Conservation (phyloP, 108 stramenopile genomes). For the Tribonema minus region DNA sequence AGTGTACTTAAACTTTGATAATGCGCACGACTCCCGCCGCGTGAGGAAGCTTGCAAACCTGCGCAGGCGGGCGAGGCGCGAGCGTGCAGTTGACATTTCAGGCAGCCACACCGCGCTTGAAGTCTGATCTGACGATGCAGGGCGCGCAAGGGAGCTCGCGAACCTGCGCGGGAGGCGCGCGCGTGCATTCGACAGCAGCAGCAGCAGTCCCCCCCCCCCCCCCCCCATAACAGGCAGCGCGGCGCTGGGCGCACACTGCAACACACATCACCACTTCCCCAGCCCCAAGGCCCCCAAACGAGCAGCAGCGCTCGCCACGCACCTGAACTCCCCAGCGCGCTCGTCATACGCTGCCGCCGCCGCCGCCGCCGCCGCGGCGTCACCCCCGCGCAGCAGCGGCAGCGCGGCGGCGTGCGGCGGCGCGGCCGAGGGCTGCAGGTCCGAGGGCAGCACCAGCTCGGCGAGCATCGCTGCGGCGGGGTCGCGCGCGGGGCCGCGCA, state of each 20-base stretch:
- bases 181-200: too few species aligned
- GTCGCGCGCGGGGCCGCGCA: background rate
- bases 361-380: background rate
- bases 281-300: slow-evolving; percentile 26
- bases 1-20: slow-evolving; percentile 7
- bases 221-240: too few species aligned
- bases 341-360: background rate
- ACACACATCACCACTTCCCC: slow-evolving; percentile 30
- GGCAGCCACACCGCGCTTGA: too few species aligned
- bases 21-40: slow-evolving; percentile 36
- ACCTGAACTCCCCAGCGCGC: too few species aligned
- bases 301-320: too few species aligned
- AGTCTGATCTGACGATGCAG: too few species aligned
- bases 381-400: background rate
- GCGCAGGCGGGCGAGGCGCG: too few species aligned
- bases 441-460: background rate
- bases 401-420: background rate
- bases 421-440: background rate
- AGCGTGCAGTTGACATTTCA: too few species aligned
- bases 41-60: slow-evolving; percentile 28
- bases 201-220: too few species aligned
- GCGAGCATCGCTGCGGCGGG: background rate
- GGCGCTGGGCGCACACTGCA: slow-evolving; percentile 13
- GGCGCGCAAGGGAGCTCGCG: too few species aligned
- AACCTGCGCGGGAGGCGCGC: too few species aligned